phyloP scores from a whole-genome alignment of 1,139 yeast species.

The Geotrichum restrictum region DNA sequence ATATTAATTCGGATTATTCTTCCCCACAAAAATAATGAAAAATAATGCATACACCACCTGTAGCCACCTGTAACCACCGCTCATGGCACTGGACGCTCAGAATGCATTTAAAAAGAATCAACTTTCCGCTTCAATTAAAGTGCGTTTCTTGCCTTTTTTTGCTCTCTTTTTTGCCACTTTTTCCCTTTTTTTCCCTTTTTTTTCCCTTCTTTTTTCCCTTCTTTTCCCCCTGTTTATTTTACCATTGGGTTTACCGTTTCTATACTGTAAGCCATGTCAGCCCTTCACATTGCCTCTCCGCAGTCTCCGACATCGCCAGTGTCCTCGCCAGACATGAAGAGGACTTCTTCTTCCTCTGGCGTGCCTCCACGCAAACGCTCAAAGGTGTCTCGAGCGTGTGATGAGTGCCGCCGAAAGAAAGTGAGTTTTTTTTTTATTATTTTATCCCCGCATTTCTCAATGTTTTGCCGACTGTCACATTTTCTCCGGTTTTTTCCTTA shows the following conservation, averaged over 20 bases:
- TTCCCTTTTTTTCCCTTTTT: background rate
- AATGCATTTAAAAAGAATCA: too few relatives aligned
- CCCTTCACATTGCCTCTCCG: too few relatives aligned
- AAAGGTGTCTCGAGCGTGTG: constrained; percentile 45
- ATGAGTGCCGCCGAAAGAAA: constrained; percentile 31
- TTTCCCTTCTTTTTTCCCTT: background rate
- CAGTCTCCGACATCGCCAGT: background rate
- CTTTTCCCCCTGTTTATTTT: background rate
- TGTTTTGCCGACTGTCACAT: background rate
- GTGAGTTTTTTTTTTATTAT: background rate
- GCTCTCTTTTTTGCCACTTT: background rate
- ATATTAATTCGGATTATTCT: constrained; percentile 4
- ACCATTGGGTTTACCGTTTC: background rate
- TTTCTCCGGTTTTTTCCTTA: too few relatives aligned
- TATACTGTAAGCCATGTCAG: too few relatives aligned
- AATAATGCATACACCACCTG: too few relatives aligned
- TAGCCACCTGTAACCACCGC: too few relatives aligned
- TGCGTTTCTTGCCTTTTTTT: background rate
- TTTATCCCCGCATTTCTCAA: constrained; percentile 4
- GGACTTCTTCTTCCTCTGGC: constrained; percentile 10
- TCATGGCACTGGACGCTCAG: too few relatives aligned
- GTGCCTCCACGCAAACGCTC: constrained; percentile 40
- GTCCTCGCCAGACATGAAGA: constrained; percentile 3
- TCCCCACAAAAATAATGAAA: constrained; percentile 4
- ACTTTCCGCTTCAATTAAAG: background rate